Evolutionary conservation across 768 basidiomycete genomes (phyloP), one percentile per base, ranked within the genome.

Genomic region (Tricholoma sp.): DNA sequence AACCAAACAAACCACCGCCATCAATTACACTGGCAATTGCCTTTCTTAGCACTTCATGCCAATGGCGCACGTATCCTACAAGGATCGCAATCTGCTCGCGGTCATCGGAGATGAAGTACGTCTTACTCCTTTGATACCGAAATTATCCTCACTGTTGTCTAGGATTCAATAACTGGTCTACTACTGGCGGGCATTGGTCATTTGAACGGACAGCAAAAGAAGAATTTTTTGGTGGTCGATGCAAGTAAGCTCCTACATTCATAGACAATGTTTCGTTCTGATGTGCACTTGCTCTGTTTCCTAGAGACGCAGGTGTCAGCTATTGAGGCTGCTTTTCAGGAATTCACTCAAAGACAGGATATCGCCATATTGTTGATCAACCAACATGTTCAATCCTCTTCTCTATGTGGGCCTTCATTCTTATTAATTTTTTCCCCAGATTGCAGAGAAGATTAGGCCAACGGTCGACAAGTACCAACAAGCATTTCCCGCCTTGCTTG

Each of bases 131-230:
- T 50, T 41, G 16, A 32, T 31, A 8, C 45, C n/a, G n/a, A 52
- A 52, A 19, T 35, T 57, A 62, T 66, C 41, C 65, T 49, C 39
- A 47, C 49, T 55, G 55, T 61, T 59, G 39, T 55, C 19, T 66
- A 99, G 96, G 97, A 99, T 76, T 93, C 96, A 3, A 91, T 98
- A 60, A 98, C 97, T 0, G 97, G 97, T 41, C 81, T 98, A 14
- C 81, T 99, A 41, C 81, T 99, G 50, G 97, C 97, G 5, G 97
- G 97, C 34, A 83, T 98, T 47, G 97, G 97, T 0, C 90, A 99
- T 71, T 79, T 98, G 60, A 86, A 88, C 64, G 85, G 89, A 57
- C 82, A 89, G 45, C 91, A 94, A 76, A 97, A 97, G 88, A 97
- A 97, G 88, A 99, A 98, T 76, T 98, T 99, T 71, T 78, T 98